Evolutionary conservation across 1,284 basidiomycete species (phyloP), one percentile per base, ranked within the genome.

Genomic region (Pseudozyma sp.): DNA sequence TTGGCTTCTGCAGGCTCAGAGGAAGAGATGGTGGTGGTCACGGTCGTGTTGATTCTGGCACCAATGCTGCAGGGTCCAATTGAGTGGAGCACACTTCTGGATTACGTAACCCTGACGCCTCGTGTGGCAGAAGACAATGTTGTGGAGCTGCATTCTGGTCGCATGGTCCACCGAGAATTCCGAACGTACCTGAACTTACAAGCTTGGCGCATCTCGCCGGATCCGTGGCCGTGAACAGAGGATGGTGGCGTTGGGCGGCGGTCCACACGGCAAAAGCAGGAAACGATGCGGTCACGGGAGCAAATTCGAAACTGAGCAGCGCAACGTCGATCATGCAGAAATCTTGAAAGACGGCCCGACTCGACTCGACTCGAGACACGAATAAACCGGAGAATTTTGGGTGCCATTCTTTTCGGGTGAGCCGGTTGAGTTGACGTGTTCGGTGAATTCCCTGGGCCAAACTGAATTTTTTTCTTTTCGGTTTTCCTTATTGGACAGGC

Each of bases 51-150:
- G 24, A 24, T 24, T 24, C 24, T 24, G 35, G 35, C 35, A 37
- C 35, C 35, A 37, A 37, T 37, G 35, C 53, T 66, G 62, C 63
- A 59, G 63, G 57, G 64, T 60, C 53, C 48, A 17, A 51, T 47
- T 43, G 49, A 66, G 64, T 66, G 57, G 64, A 61, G 64, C 44
- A 33, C 31, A 19, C 10, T 45, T 45, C 11, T 45, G 24, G 2
- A 54, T 68, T 68, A 68, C 17, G 30, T 45, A 53, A 57, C 45
- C 19, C 39, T 60, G 53, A 67, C 57, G 45, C 40, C 51, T 37
- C 13, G 3, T 10, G 13, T 10, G 16, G 17, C 14, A 13, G 33
- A 17, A 8, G 14, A 14, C 8, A 37, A 10, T 9, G 8, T 37
- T 31, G 8, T 48, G 29, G 30, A 24, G 24, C 24, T 24, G 24